These are phyloP conservation scores for Citrus australasica DNA, from an alignment of 345 rosid genomes.

Conservation along the genomic window DNA sequence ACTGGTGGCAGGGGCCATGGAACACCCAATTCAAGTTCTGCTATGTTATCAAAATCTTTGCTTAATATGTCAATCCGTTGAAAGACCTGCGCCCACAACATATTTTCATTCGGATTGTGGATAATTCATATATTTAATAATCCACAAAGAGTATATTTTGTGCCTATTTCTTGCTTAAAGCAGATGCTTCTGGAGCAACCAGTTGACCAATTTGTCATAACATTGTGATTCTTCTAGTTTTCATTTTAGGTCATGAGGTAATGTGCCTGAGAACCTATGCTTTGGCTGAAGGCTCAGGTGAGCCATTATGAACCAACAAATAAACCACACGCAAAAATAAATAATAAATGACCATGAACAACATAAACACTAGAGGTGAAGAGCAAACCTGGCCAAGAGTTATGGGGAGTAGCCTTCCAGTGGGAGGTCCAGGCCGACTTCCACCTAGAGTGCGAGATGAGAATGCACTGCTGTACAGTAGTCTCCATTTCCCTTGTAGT, in stretches of 20 bases:
- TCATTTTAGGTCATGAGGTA: no score
- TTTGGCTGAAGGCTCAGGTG: neutral
- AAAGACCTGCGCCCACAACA: conserved; percentile 52
- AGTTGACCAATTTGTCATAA: neutral
- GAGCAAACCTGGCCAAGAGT: conserved; percentile 81
- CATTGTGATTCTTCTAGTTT: neutral
- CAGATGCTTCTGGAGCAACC: neutral
- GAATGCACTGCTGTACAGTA: conserved; percentile 89
- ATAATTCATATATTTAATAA: neutral
- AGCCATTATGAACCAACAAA: neutral
- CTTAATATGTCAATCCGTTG: conserved; percentile 83
- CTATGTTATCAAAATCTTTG: conserved; percentile 90
- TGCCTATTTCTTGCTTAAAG: neutral
- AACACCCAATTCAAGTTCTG: conserved; percentile 74
- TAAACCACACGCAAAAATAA: neutral
- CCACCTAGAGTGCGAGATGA: conserved; percentile 88
- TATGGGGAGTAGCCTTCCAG: conserved; percentile 80
- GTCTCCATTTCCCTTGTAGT: conserved; percentile 89
- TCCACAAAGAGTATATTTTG: neutral
- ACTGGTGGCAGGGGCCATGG: conserved; percentile 88
- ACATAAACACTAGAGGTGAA: neutral
- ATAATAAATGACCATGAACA: neutral
- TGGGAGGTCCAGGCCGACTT: conserved; percentile 89
- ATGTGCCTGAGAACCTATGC: neutral
- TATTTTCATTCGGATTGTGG: neutral